Conservation (phyloP, 2,329 filamentous ascomycete species). For the Chrysoporthe deuterocubensis region DNA sequence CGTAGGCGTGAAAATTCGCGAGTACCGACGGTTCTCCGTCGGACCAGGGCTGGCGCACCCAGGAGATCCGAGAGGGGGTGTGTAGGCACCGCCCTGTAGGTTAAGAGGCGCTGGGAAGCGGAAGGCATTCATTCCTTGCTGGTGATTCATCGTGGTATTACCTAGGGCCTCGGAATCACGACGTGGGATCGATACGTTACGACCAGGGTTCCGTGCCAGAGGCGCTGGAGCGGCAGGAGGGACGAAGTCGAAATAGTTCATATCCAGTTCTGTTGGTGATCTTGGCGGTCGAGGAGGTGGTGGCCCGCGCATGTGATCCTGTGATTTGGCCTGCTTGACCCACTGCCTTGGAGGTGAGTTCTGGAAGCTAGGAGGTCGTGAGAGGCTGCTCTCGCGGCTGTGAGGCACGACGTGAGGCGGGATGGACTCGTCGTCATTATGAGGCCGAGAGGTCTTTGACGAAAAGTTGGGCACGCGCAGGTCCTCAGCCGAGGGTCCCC, state of each 20-base stretch:
- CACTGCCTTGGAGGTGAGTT: slow-evolving; percentile 41
- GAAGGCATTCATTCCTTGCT: slow-evolving; percentile 50
- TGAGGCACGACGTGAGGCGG: slow-evolving; percentile 29
- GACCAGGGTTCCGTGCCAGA: slow-evolving; percentile 60
- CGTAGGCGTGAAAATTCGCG: slow-evolving; percentile 46
- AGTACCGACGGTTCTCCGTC: slow-evolving; percentile 35
- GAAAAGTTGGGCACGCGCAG: slow-evolving; percentile 54
- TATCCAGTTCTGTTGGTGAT: slow-evolving; percentile 44
- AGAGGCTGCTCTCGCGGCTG: slow-evolving; percentile 30
- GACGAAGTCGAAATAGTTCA: slow-evolving; percentile 34
- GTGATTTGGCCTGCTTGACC: slow-evolving; percentile 51
- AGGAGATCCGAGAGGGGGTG: slow-evolving; percentile 35
- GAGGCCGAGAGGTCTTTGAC: slow-evolving; percentile 40
- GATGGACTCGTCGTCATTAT: slow-evolving; percentile 23
- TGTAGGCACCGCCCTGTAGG: slow-evolving; percentile 32
- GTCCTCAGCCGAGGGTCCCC: slow-evolving; percentile 45
- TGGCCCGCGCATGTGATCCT: slow-evolving; percentile 50
- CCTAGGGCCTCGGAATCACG: slow-evolving; percentile 47
- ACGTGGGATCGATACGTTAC: slow-evolving; percentile 48
- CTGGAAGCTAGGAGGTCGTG: slow-evolving; percentile 35
- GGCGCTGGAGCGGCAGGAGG: slow-evolving; percentile 46
- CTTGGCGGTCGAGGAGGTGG: slow-evolving; percentile 56
- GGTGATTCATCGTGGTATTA: slow-evolving; percentile 44
- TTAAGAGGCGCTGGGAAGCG: slow-evolving; percentile 49
- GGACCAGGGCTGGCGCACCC: slow-evolving; percentile 36